Conservation (phyloP, 805 yeast species). For the Metschnikowia cerradonensis region DNA sequence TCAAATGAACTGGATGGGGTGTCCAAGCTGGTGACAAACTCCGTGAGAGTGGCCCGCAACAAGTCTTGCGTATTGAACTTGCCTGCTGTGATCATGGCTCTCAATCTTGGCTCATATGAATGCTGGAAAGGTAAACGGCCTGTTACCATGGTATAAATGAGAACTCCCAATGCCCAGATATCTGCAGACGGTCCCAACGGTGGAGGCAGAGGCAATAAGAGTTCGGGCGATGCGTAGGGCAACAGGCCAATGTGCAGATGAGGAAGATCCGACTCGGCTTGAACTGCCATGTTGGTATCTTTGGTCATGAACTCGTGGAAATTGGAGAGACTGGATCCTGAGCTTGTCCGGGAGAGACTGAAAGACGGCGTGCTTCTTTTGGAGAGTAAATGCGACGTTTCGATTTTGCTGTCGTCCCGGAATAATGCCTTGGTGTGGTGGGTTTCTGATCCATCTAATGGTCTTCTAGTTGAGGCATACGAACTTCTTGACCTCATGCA, state of each 20-base stretch:
- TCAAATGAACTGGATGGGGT: conserved; percentile 13
- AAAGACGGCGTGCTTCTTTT: conserved; percentile 30
- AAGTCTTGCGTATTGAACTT: conserved; percentile 50
- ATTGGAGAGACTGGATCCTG: conserved; percentile 9
- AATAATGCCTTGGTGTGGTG: conserved; percentile 19
- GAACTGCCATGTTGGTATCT: conserved; percentile 9
- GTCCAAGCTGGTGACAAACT: conserved; percentile 23
- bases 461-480: conserved; percentile 29
- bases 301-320: conserved; percentile 16
- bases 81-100: conserved; percentile 68
- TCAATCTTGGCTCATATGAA: conserved; percentile 73
- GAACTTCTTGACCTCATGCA: conserved; percentile 31
- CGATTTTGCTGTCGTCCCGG: conserved; percentile 32
- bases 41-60: conserved; percentile 34
- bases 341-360: conserved; percentile 7
- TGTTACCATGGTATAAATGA: conserved; percentile 65
- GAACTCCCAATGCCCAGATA: conserved; percentile 88
- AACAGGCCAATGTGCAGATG: conserved; percentile 80
- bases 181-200: conserved; percentile 68
- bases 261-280: conserved; percentile 44
- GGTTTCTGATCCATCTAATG: conserved; percentile 33
- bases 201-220: conserved; percentile 59
- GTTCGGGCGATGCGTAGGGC: conserved; percentile 91
- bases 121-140: conserved; percentile 83
- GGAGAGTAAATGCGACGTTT: conserved; percentile 24